A percentile compares a stretch with the other conserved stretches of the same genome.
These are phyloP conservation scores for Colletotrichum camelliae DNA, from an alignment of 2,329 filamentous ascomycete species.

Conservation along the genomic window DNA sequence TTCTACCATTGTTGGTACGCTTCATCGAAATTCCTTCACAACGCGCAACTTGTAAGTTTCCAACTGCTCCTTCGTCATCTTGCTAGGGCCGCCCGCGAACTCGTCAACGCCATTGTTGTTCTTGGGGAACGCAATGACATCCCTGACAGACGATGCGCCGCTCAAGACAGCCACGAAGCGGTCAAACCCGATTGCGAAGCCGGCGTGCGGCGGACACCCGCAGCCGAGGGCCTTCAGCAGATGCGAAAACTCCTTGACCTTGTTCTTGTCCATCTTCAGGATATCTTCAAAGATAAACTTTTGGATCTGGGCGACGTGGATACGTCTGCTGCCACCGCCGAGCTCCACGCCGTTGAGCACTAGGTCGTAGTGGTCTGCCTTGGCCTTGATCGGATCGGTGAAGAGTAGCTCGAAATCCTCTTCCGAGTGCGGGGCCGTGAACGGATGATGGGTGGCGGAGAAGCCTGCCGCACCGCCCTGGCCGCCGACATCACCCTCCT, in stretches of 20 bases:
- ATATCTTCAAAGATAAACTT: conserved; percentile 85
- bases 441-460: conserved; percentile 91
- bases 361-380: conserved; percentile 92
- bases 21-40: background rate
- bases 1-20: background rate
- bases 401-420: conserved; percentile 77
- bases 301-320: conserved; percentile 84
- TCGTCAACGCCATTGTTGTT: conserved; percentile 87
- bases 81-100: conserved; percentile 79
- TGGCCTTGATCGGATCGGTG: conserved; percentile 72
- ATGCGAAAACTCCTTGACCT: conserved; percentile 84
- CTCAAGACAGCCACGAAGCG: conserved; percentile 81
- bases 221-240: conserved; percentile 80
- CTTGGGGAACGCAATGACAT: conserved; percentile 98
- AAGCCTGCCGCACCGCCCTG: conserved; percentile 85
- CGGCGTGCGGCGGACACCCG: conserved; percentile 94
- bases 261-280: conserved; percentile 74
- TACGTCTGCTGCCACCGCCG: conserved; percentile 90
- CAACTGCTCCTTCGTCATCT: conserved; percentile 64
- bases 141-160: conserved; percentile 77
- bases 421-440: conserved; percentile 81
- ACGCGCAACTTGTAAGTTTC: conserved; percentile 49
- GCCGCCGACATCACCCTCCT: conserved; percentile 65
- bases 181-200: conserved; percentile 92
- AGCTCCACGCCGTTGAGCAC: conserved; percentile 96